Conservation (phyloP, 1,284 basidiomycete species). For the Leccinum proximum region DNA sequence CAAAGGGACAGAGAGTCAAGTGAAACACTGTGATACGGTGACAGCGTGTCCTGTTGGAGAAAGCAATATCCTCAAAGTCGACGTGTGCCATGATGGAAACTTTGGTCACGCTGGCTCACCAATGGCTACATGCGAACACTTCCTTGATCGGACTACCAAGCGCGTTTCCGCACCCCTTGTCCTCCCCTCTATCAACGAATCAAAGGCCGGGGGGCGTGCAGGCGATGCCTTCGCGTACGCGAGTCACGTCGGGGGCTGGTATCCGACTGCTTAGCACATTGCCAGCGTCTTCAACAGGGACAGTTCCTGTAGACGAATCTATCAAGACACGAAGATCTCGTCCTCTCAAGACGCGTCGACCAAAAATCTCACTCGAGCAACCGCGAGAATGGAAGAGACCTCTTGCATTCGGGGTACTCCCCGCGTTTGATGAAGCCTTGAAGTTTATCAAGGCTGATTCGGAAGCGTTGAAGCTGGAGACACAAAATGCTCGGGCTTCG, state of each 20-base stretch:
- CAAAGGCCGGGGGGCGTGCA: too few relatives aligned
- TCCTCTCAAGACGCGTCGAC: conserved; percentile 34
- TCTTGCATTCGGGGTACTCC: conserved; percentile 62
- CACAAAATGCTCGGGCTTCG: conserved; percentile 37
- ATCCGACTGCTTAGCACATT: conserved; percentile 6
- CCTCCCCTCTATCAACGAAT: too few relatives aligned
- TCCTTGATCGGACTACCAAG: too few relatives aligned
- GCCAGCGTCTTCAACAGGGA: conserved; percentile 2
- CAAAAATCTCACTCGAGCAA: conserved; percentile 44
- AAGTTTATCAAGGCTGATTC: conserved; percentile 57
- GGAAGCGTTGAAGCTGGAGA: conserved; percentile 41
- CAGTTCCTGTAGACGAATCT: neutral
- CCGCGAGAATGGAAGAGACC: conserved; percentile 69
- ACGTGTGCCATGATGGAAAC: too few relatives aligned
- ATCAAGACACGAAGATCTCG: conserved; percentile 8
- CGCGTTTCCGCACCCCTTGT: too few relatives aligned
- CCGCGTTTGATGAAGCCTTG: conserved; percentile 84
- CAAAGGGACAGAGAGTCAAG: too few relatives aligned
- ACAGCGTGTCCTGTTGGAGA: too few relatives aligned
- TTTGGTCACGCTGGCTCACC: too few relatives aligned
- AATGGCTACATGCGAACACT: too few relatives aligned
- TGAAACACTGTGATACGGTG: too few relatives aligned
- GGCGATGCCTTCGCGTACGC: too few relatives aligned
- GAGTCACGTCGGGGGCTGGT: neutral
- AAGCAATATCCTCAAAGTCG: too few relatives aligned